Evolutionary conservation across 768 basidiomycete genomes (phyloP), one percentile per base, ranked within the genome.

Genomic region (Tulasnella sp.): DNA sequence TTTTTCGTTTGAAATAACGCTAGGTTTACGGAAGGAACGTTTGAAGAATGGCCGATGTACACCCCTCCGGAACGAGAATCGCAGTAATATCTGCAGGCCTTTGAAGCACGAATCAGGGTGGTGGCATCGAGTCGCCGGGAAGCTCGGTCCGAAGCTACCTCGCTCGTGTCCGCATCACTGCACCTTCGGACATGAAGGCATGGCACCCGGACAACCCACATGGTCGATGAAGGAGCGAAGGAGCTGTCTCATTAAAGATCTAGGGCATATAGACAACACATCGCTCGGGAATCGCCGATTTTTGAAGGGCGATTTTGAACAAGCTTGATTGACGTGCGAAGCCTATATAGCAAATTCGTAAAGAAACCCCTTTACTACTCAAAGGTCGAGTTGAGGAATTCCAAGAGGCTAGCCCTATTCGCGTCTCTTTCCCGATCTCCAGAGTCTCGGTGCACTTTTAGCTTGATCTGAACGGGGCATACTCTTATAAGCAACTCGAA

Each of bases 1-100:
- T 32, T 70, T 32, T 70, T 32, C 39, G 32, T 26, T 70, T 52
- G 26, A 44, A 67, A 32, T 66, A 36, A 41, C 39, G 36, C 37
- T 32, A 83, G 91, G 69, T 94, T 98, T 75, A 89, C 90, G 7
- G 85, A 94, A 77, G 92, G 93, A 0, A 87, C 84, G 9, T 98
- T 98, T 78, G 88, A 86, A 69, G 91, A 94, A 76, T 89, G 90
- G 86, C 89, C 92, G 0, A 91, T 94, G 88, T 74, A 77, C 26
- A 32, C 52, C 19, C 52, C 52, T 59, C 32, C 52, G 52, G 52
- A 59, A 12, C 52, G 52, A 59, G 52, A 59, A 5, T 29, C 26
- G 52, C 32, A 59, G 52, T 29, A 14, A 22, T 59, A 29, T 22
- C 26, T 59, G 11, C 52, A 59, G 52, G 52, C 52, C 52, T 59